Evolutionary conservation across 352 stramenopile genomes (phyloP).

Genomic region (Nothophytophthora sp.): DNA sequence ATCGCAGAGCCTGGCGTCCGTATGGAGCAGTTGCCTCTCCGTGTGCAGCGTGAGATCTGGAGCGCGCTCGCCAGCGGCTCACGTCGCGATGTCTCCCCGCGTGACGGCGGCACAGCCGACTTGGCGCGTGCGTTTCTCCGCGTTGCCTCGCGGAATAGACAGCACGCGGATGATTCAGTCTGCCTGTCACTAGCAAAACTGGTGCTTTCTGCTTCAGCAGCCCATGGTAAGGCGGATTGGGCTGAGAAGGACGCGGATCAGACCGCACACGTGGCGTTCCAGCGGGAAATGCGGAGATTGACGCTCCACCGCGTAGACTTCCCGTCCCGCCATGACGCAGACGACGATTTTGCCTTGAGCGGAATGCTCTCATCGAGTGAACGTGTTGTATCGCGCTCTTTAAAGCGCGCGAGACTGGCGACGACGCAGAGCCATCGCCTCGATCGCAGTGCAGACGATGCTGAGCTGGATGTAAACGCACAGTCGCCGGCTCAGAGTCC

Average conservation of each 20-base stretch:
- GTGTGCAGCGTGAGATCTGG: slow-evolving; percentile 61
- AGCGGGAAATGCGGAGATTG: slow-evolving; percentile 28
- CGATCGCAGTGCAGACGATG: neutral
- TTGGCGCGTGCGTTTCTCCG: slow-evolving; percentile 28
- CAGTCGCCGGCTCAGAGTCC: neutral
- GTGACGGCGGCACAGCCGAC: slow-evolving; percentile 1
- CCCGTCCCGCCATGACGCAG: slow-evolving; percentile 7
- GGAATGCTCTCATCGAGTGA: neutral
- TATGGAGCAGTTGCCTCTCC: slow-evolving; percentile 42
- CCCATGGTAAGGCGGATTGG: neutral
- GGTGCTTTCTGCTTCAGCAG: slow-evolving; percentile 14
- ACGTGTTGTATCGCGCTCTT: neutral
- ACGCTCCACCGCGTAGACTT: slow-evolving; percentile 28
- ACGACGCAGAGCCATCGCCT: neutral
- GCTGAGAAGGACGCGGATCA: neutral
- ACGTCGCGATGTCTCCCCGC: slow-evolving; percentile 2
- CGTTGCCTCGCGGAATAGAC: slow-evolving; percentile 7
- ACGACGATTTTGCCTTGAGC: neutral
- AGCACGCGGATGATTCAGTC: slow-evolving; percentile 21
- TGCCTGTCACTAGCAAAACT: slow-evolving; percentile 29
- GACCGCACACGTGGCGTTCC: slow-evolving; percentile 20
- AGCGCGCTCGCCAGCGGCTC: slow-evolving; percentile 42
- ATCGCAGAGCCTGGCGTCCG: slow-evolving; percentile 27
- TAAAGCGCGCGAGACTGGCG: slow-evolving; percentile 17
- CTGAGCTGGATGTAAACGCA: slow-evolving; percentile 7